A percentile compares a stretch with the other conserved stretches of the same genome.
These are phyloP conservation scores for Arthrobotrys conoides DNA, from an alignment of 2,329 filamentous ascomycete species.

Conservation along the genomic window DNA sequence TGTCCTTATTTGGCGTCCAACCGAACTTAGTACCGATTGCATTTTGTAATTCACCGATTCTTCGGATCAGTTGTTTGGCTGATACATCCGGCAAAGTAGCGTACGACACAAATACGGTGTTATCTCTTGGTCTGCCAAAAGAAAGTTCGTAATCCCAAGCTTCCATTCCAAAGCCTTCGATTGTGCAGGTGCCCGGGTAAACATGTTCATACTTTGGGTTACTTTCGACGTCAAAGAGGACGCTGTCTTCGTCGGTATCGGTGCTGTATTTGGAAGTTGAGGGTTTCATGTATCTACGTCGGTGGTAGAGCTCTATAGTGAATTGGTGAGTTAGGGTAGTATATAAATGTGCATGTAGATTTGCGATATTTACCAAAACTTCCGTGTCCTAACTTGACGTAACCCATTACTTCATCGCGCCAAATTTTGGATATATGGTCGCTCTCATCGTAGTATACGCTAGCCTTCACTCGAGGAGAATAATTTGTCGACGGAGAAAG, in stretches of 20 bases:
- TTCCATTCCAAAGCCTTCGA: slow-evolving; percentile 57
- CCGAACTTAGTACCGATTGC: slow-evolving; percentile 14
- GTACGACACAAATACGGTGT: slow-evolving; percentile 26
- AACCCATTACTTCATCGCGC: slow-evolving; percentile 32
- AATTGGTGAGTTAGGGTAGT: background rate
- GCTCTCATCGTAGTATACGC: slow-evolving; percentile 31
- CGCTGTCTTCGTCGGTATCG: slow-evolving; percentile 35
- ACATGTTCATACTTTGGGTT: slow-evolving; percentile 54
- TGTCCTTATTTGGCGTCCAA: slow-evolving; percentile 40
- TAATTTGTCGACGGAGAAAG: slow-evolving; percentile 40
- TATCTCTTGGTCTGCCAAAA: slow-evolving; percentile 36
- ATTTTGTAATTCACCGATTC: slow-evolving; percentile 29
- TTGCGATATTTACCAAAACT: slow-evolving; percentile 24
- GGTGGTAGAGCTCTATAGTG: slow-evolving; percentile 35
- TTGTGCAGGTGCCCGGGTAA: slow-evolving; percentile 43
- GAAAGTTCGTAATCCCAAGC: slow-evolving; percentile 51
- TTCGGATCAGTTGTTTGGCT: slow-evolving; percentile 31
- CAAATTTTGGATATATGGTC: background rate
- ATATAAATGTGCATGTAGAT: no score
- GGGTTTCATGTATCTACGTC: slow-evolving; percentile 35
- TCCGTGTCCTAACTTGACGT: slow-evolving; percentile 38
- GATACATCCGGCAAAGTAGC: slow-evolving; percentile 27
- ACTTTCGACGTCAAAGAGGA: slow-evolving; percentile 41
- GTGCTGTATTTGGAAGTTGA: slow-evolving; percentile 31
- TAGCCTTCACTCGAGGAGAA: slow-evolving; percentile 17